A percentile compares a stretch with the other conserved stretches of the same genome.
Evolutionary conservation across 1,139 yeast species (phyloP).

Genomic region (Yamadazyma siamensis): DNA sequence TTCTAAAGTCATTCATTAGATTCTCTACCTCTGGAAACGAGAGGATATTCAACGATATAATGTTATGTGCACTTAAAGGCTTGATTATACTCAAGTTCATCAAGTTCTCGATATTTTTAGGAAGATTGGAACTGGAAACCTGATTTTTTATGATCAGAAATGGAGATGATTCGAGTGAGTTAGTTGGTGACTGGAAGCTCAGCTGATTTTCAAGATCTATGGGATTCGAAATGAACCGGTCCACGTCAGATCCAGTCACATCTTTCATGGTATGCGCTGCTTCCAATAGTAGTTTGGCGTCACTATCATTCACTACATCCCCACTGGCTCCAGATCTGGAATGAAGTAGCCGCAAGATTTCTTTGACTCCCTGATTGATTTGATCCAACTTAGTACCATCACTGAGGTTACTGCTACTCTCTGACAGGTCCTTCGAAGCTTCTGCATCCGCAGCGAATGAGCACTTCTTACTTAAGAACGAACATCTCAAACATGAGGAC

Average conservation of each 20-base stretch:
- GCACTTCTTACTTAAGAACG: slow-evolving; percentile 47
- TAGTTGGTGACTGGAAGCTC: slow-evolving; percentile 38
- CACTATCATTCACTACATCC: slow-evolving; percentile 15
- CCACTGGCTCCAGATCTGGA: too few species aligned
- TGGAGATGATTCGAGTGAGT: slow-evolving; percentile 47
- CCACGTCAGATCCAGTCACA: slow-evolving; percentile 7
- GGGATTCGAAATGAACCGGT: slow-evolving; percentile 12
- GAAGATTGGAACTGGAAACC: slow-evolving; percentile 24
- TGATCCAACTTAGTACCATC: slow-evolving; percentile 18
- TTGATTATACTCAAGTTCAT: slow-evolving; percentile 21
- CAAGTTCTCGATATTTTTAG: slow-evolving; percentile 43
- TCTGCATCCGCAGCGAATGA: slow-evolving; percentile 30
- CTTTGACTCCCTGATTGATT: slow-evolving; percentile 32
- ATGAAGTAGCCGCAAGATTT: slow-evolving; percentile 25
- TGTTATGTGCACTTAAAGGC: slow-evolving; percentile 1
- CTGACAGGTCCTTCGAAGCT: slow-evolving; percentile 1
- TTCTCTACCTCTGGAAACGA: slow-evolving; percentile 46
- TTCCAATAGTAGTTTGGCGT: slow-evolving; percentile 25
- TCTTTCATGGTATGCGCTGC: slow-evolving; percentile 26
- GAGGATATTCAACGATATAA: slow-evolving; percentile 47
- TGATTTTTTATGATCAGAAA: slow-evolving; percentile 43
- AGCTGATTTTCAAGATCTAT: slow-evolving; percentile 18
- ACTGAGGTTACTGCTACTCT: slow-evolving; percentile 2
- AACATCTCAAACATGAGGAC: slow-evolving; percentile 53
- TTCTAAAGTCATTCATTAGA: slow-evolving; percentile 56